Conservation (phyloP, 208 protist genomes). For the Leishmania braziliensis region DNA sequence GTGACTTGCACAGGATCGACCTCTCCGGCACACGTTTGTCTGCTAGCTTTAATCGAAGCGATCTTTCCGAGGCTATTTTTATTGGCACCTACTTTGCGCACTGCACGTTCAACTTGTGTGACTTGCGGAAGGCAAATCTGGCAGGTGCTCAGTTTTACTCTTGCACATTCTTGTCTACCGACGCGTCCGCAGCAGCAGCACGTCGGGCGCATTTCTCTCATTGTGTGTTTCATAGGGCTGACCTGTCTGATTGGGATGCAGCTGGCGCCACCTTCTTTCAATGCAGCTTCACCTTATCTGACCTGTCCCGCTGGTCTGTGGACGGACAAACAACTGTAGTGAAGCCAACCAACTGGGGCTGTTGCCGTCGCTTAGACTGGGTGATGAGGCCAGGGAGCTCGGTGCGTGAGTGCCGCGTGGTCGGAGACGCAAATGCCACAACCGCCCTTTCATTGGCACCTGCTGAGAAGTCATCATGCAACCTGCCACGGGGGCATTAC, state of each 20-base stretch:
- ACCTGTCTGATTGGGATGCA: constrained; percentile 71
- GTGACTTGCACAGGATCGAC: constrained; percentile 56
- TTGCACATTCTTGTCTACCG: constrained; percentile 70
- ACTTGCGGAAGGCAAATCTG: constrained; percentile 38
- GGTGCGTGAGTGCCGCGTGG: constrained; percentile 46
- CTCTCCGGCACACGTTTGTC: constrained; percentile 54
- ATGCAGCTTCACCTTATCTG: constrained; percentile 74
- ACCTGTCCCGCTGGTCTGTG: constrained; percentile 68
- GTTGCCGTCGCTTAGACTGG: constrained; percentile 69
- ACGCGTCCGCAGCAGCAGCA: constrained; percentile 38
- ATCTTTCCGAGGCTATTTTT: constrained; percentile 42
- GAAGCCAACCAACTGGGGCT: constrained; percentile 60
- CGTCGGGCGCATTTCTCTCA: constrained; percentile 64
- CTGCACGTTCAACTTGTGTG: constrained; percentile 70
- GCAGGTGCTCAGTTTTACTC: constrained; percentile 70
- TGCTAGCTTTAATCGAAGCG: constrained; percentile 72
- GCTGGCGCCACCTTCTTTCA: constrained; percentile 74
- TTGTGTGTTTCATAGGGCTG: constrained; percentile 66
- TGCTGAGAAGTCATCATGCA: constrained; percentile 21
- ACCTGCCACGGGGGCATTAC: neutral
- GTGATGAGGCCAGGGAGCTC: constrained; percentile 18
- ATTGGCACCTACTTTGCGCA: constrained; percentile 44
- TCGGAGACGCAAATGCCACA: constrained; percentile 15
- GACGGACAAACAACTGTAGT: constrained; percentile 72
- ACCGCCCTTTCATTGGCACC: constrained; percentile 22